These are phyloP conservation scores for Arachnopeziza araneosa DNA, from an alignment of 2,329 filamentous ascomycete genomes.

Conservation along the genomic window DNA sequence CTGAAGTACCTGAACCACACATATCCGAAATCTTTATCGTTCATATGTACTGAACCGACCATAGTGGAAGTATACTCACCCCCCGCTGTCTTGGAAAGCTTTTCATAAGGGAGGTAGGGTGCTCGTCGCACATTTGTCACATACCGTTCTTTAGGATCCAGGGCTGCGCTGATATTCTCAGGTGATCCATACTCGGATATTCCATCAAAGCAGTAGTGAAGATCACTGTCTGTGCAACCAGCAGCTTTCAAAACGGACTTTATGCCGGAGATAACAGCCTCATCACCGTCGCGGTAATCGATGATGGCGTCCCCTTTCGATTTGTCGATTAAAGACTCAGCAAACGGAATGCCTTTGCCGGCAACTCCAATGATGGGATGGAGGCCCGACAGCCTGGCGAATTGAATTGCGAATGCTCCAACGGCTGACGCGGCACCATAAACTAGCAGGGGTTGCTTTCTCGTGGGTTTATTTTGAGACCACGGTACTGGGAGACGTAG, in stretches of 20 bases:
- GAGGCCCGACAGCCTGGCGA: constrained; percentile 40
- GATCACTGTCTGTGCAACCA: background rate
- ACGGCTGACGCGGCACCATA: constrained; percentile 49
- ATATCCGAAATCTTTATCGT: constrained; percentile 10
- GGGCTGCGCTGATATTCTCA: constrained; percentile 4
- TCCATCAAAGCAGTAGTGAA: constrained; percentile 18
- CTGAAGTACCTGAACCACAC: constrained; percentile 9
- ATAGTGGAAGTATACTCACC: background rate
- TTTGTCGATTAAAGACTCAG: constrained; percentile 38
- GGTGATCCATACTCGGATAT: constrained; percentile 4
- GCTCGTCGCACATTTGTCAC: too few relatives aligned
- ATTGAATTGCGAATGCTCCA: constrained; percentile 50
- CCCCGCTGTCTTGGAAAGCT: too few relatives aligned
- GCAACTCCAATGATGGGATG: constrained; percentile 53
- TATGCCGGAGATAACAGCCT: constrained; percentile 22
- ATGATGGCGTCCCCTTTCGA: constrained; percentile 40
- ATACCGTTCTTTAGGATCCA: background rate
- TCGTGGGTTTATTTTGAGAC: constrained; percentile 24
- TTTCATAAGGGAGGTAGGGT: too few relatives aligned
- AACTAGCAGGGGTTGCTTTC: constrained; percentile 34
- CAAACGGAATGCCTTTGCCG: constrained; percentile 40
- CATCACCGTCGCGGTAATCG: constrained; percentile 47
- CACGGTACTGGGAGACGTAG: constrained; percentile 35
- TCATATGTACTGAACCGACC: background rate
- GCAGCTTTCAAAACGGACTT: constrained; percentile 10